A percentile compares a stretch with the other conserved stretches of the same genome.
Conservation (phyloP, 768 basidiomycete genomes). For the Inosperma sp. region DNA sequence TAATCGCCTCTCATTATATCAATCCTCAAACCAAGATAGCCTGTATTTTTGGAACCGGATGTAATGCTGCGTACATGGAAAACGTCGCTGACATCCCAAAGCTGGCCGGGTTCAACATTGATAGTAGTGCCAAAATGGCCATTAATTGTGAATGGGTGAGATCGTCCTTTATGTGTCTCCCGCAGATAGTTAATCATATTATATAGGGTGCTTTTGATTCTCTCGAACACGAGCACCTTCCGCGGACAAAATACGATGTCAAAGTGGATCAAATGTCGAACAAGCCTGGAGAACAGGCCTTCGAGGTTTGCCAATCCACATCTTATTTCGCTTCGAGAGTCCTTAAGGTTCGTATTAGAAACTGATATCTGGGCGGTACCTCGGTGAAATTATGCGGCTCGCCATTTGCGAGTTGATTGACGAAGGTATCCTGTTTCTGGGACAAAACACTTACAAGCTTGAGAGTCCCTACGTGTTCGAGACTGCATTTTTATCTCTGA, state of each 20-base stretch:
- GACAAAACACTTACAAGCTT: conserved; percentile 98
- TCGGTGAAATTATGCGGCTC: conserved; percentile 94
- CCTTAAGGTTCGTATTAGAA: conserved; percentile 45
- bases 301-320: conserved; percentile 54
- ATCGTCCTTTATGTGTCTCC: not conserved
- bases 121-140: conserved; percentile 67
- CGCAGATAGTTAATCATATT: not conserved
- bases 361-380: conserved; percentile 92
- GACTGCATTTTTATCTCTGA: conserved; percentile 93
- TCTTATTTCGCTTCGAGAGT: not conserved
- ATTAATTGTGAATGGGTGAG: conserved; percentile 98
- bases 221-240: conserved; percentile 89
- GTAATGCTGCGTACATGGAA: conserved; percentile 99
- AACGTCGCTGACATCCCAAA: conserved; percentile 81
- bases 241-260: conserved; percentile 90
- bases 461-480: conserved; percentile 91
- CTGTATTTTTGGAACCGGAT: conserved; percentile 96
- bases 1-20: conserved; percentile 96
- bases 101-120: conserved; percentile 69
- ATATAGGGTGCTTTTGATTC: conserved; percentile 94
- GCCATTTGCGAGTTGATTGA: conserved; percentile 95
- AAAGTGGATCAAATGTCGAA: conserved; percentile 92
- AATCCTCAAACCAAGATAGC: conserved; percentile 89
- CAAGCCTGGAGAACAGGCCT: conserved; percentile 94
- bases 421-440: conserved; percentile 94